Evolutionary conservation across 2,329 filamentous ascomycete species (phyloP), one percentile per base, ranked within the genome.

Genomic region (Stachybotrys chartarum): DNA sequence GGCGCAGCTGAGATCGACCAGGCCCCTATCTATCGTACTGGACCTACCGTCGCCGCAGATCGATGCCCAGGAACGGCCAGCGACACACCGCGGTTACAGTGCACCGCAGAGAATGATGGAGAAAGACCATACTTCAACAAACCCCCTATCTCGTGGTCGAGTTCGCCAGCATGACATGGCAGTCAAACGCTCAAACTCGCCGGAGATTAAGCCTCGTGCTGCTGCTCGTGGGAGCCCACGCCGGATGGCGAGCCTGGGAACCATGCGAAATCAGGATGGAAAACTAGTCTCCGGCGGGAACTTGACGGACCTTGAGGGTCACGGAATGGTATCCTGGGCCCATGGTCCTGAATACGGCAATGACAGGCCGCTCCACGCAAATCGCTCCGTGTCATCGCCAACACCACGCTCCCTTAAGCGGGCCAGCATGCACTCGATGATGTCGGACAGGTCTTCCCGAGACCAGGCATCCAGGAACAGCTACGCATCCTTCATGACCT

Each of bases 21-120:
- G 79, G 6, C 78, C 80, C 1, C 66, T 83, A 10, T 84, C 81
- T 1, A 75, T 80, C 50, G 79, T 83, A 3, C 67, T 76, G 53
- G 81, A 84, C 56, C 75, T 80, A 50, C 78, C 79, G 0, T 80
- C 80, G 0, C 77, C 78, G 1, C 60, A 56, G 18, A 55, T 60
- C 12, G 63, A 64, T 10, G 57, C 64, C 11, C 60, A 65, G 2
- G 62, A 67, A 30, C 61, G 69, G 17, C 68, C 70, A 18, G 65
- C 65, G 7, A 71, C 45, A 47, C 45, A 24, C 17, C 45, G 18
- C 45, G 45, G 18, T n/a, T 12, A n/a, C 14, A 42, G 35, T 42
- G 35, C 35, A 42, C 35, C 35, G 3, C 35, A 42, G 35, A 10
- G 14, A 42, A 10, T 10, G 8, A 42, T 5, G 35, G 35, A 42